phyloP scores from a whole-genome alignment of 257 asterid genomes.

The Salvia hispanica region DNA sequence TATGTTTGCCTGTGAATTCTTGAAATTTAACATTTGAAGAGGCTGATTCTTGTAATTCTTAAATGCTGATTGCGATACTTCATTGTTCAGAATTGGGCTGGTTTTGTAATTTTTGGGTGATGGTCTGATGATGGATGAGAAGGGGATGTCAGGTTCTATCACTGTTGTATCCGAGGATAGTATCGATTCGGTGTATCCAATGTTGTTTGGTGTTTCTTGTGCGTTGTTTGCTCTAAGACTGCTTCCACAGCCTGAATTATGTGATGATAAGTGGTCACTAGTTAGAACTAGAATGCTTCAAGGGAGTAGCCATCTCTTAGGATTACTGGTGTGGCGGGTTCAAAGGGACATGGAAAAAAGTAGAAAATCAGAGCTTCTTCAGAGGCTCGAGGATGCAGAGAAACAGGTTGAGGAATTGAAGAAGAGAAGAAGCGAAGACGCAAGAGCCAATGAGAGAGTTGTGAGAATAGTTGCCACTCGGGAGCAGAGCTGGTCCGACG shows the following conservation, averaged over 20 bases:
- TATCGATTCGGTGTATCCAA: slow-evolving; percentile 51
- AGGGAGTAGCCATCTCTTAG: slow-evolving; percentile 80
- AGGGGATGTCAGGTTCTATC: slow-evolving; percentile 46
- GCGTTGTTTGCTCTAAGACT: slow-evolving; percentile 64
- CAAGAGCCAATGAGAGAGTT: slow-evolving; percentile 86
- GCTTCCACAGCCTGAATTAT: slow-evolving; percentile 51
- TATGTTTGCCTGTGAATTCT: too few relatives aligned
- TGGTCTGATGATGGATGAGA: slow-evolving; percentile 52
- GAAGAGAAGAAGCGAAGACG: slow-evolving; percentile 76
- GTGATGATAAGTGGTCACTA: slow-evolving; percentile 59
- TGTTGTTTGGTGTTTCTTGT: slow-evolving; percentile 78
- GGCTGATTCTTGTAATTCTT: not conserved
- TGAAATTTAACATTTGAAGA: too few relatives aligned
- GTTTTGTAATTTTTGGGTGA: slow-evolving; percentile 14
- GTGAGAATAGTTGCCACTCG: slow-evolving; percentile 75
- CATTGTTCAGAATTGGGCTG: slow-evolving; percentile 34
- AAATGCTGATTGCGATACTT: slow-evolving; percentile 11
- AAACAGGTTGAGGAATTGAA: slow-evolving; percentile 55
- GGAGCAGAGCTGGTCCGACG: slow-evolving; percentile 79
- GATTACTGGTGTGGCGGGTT: slow-evolving; percentile 64
- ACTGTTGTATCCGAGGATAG: slow-evolving; percentile 41
- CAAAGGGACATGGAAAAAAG: slow-evolving; percentile 38
- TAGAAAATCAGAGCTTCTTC: slow-evolving; percentile 44
- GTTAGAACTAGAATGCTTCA: slow-evolving; percentile 55
- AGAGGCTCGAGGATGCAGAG: slow-evolving; percentile 55